Evolutionary conservation across 176 grass and related monocot genomes (phyloP), one percentile per base, ranked within the genome.

Genomic region (Cocos nucifera): DNA sequence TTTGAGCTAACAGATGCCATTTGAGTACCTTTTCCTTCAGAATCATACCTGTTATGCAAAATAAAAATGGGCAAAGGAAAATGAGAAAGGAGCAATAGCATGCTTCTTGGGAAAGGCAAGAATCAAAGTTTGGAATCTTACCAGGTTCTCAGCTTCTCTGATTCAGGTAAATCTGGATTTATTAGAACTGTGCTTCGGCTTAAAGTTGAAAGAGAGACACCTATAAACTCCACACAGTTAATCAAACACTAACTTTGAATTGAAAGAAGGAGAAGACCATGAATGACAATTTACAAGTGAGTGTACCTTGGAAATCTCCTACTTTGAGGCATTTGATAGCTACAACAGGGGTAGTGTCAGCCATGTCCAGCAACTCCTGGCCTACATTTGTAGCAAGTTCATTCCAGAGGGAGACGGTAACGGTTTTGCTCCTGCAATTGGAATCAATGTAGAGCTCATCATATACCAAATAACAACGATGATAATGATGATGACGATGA

Each of bases 361-460:
- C 84, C 50, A 79, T 85, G 69, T 92, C 87, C 67, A 98, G 73
- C 59, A 98, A 82, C 57, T 98, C 66, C 66, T 98, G 87, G n/a
- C 93, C 93, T 64, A 70, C 50, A 17, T 57, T 80, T 50, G 87
- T 98, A 15, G 93, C 87, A 76, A 92, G 93, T 81, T 98, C 84
- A 69, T 85, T 92, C 93, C 93, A 98, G 20, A 98, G 79, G 75
- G 93, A 86, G 57, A 92, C 64, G 4, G 30, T 69, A 4, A 98
- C 93, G 81, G 76, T 98, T 78, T 92, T 98, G 67, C 77, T 90
- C 61, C 87, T 98, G 53, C 1, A 60, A 83, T 10, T 44, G 8
- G 8, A 44, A 44, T 10, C 8, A 44, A 2, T 12, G 10, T 12
- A 44, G 35, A 44, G 35, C 7, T 44, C 2, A 44, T 12, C 8